Evolutionary conservation across 306 rosid species (phyloP), one percentile per base, ranked within the genome.

Genomic region (Benincasa hispida): DNA sequence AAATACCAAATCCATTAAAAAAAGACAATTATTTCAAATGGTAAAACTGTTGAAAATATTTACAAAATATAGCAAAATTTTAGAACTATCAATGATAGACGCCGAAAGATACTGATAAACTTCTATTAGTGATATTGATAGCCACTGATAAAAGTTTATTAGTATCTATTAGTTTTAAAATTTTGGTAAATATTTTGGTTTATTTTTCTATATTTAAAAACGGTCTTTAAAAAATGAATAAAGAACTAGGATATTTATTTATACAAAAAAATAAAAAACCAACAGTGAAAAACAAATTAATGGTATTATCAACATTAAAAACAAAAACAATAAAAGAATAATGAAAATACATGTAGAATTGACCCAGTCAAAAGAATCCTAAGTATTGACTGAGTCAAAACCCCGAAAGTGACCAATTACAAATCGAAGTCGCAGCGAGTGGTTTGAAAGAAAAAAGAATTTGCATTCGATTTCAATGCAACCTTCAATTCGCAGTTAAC

Each of bases 401-500:
- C 19, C 18, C 18, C 37, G n/a, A 10, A 15, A 6, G n/a, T 4
- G 9, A 0, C 1, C 17, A 37, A 75, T 84, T 87, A 93, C 76
- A 63, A 84, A 86, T 84, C 82, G 82, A 87, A 42, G 6, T 83
- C 81, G 72, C 98, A 93, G 79, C 83, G 80, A 70, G 87, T 91
- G 21, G 78, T 75, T 80, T 82, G 21, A 76, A 92, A 92, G 6
- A 91, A 65, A 69, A 14, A 63, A 0, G 81, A 69, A 3, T 0
- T 76, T 50, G 87, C 84, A 25, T 76, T 70, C 11, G 78, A 5
- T 5, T 56, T 53, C 60, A 89, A 28, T 5, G 97, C 97, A 79
- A 93, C 76, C 28, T 68, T 79, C 79, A 93, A 59, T 25, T 81
- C 90, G 42, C 98, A 93, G 0, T 76, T 32, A 22, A 91, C 25